A percentile compares a stretch with the other conserved stretches of the same genome.
phyloP scores from a whole-genome alignment of 2,329 filamentous ascomycete species.

The Ceratocystis cacaofunesta region DNA sequence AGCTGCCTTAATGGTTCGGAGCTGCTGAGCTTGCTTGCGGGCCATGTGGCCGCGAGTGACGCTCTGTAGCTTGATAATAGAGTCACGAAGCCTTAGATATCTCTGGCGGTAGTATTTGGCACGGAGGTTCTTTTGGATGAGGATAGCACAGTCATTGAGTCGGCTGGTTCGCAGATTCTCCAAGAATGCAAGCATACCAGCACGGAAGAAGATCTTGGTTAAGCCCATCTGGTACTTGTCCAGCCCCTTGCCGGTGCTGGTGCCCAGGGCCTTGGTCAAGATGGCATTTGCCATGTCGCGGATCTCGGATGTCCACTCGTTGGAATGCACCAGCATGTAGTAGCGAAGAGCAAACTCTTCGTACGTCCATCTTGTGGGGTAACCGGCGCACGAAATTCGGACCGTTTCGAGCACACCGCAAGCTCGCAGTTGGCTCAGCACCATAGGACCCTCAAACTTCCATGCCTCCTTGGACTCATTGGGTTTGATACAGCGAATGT shows the following conservation, averaged over 20 bases:
- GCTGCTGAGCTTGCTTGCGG: constrained; percentile 61
- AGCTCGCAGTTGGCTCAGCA: constrained; percentile 87
- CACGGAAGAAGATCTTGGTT: constrained; percentile 98
- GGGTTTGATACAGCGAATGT: constrained; percentile 97
- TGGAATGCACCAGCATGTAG: constrained; percentile 91
- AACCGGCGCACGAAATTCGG: constrained; percentile 90
- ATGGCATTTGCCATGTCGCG: constrained; percentile 89
- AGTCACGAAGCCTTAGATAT: constrained; percentile 72
- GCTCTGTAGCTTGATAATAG: constrained; percentile 69
- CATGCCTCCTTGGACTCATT: constrained; percentile 94
- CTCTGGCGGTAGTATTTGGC: constrained; percentile 89
- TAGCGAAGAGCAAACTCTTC: constrained; percentile 95
- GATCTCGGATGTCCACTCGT: constrained; percentile 85
- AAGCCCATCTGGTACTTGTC: constrained; percentile 97
- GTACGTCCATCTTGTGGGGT: constrained; percentile 96
- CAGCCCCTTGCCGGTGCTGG: constrained; percentile 53
- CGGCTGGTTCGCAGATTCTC: constrained; percentile 85
- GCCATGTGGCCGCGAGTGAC: constrained; percentile 63
- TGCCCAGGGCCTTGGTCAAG: constrained; percentile 71
- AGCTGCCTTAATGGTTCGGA: constrained; percentile 70
- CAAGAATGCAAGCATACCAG: constrained; percentile 94
- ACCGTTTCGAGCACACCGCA: constrained; percentile 98
- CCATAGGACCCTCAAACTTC: constrained; percentile 98
- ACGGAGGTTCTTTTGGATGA: constrained; percentile 97
- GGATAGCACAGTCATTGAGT: constrained; percentile 82